Evolutionary conservation across 441 rosid genomes (phyloP), one percentile per base, ranked within the genome.

Genomic region (Flueggea neowawraea): DNA sequence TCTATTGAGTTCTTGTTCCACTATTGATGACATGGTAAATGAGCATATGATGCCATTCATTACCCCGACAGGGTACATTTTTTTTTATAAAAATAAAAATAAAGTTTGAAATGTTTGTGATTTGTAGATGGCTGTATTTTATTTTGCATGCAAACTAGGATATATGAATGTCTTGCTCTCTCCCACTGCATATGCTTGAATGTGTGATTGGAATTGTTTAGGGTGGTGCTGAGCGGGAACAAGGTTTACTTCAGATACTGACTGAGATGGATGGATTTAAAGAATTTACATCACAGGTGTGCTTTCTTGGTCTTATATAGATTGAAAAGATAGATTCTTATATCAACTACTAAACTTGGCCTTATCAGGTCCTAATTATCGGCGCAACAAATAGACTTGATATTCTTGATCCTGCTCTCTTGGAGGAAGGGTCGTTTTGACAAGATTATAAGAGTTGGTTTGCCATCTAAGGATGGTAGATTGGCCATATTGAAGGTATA

Each of bases 151-250:
- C 7, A 36, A 36, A 8, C 41, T 36, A 3, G 41, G 9, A 36
- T 36, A 36, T 36, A 36, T 36, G 9, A 2, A 8, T 36, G 41
- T 36, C 41, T 36, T 8, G 9, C 41, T 8, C 41, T 36, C 41
- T 36, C 41, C 41, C 50, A 45, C 15, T 55, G 16, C 52, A 36
- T 56, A 54, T 57, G 63, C 51, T 55, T 64, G 54, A 64, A 47
- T 36, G 12, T 70, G 63, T 58, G 31, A 53, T 62, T 73, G 17
- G 15, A 57, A 67, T 48, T 71, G 47, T 69, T 61, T 65, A 95
- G 99, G 97, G 99, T 77, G 97, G 99, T 71, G 96, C 99, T 31
- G 99, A 95, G 74, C 81, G 97, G 78, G 99, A 95, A 71, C 99
- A 95, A 73, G 99, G 99, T 54, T 78, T 95, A 62, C 99, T 95